phyloP scores from a whole-genome alignment of 768 basidiomycete genomes.

The Pulveroboletus sp. region DNA sequence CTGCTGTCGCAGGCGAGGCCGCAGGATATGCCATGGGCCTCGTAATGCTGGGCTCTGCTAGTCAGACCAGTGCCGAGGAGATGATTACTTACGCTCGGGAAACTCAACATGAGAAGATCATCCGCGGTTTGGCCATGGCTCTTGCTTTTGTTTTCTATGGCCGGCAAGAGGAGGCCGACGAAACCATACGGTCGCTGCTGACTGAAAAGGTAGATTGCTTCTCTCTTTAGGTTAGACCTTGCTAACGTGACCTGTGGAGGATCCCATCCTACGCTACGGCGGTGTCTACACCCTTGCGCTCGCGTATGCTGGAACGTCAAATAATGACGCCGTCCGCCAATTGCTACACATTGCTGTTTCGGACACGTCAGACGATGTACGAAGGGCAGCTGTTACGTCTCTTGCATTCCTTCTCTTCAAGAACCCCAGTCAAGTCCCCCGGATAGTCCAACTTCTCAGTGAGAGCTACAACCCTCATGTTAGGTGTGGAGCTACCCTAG shows the following conservation, averaged over 20 bases:
- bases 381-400: constrained; percentile 92
- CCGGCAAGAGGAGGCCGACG: constrained; percentile 86
- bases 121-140: constrained; percentile 90
- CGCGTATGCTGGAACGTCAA: constrained; percentile 93
- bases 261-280: constrained; percentile 94
- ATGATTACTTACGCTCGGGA: constrained; percentile 96
- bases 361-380: constrained; percentile 95
- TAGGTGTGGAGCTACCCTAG: constrained; percentile 92
- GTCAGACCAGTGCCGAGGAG: constrained; percentile 74
- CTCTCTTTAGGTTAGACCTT: not conserved
- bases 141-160: constrained; percentile 91
- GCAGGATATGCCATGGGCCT: constrained; percentile 97
- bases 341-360: constrained; percentile 96
- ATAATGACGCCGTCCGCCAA: constrained; percentile 88
- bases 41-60: constrained; percentile 94
- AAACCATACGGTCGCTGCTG: constrained; percentile 70
- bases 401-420: constrained; percentile 97
- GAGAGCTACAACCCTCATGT: constrained; percentile 99
- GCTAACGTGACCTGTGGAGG: constrained; percentile 43
- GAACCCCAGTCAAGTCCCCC: constrained; percentile 91
- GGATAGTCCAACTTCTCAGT: constrained; percentile 92
- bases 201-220: constrained; percentile 69
- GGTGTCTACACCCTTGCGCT: constrained; percentile 96
- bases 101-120: constrained; percentile 99
- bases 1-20: constrained; percentile 93